Evolutionary conservation across 2,329 filamentous ascomycete species (phyloP).

Genomic region (Beauveria brongniartii): DNA sequence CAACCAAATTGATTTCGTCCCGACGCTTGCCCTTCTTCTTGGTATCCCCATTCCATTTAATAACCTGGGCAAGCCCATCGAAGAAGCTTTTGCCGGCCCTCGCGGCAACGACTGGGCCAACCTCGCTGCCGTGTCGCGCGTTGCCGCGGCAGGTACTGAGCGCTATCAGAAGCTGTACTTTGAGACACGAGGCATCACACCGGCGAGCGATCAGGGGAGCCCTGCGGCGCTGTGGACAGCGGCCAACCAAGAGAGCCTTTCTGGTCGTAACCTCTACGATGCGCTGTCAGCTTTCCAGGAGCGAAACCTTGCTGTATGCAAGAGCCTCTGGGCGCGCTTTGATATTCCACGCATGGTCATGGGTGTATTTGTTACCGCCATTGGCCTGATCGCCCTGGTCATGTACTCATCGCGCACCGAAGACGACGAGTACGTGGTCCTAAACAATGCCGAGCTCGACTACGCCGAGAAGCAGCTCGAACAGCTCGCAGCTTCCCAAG

Average conservation of each 20-base stretch:
- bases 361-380: slow-evolving; percentile 63
- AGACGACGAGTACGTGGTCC: slow-evolving; percentile 45
- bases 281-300: slow-evolving; percentile 68
- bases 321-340: slow-evolving; percentile 84
- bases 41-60: slow-evolving; percentile 95
- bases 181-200: slow-evolving; percentile 58
- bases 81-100: slow-evolving; percentile 77
- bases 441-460: slow-evolving; percentile 51
- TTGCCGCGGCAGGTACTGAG: slow-evolving; percentile 78
- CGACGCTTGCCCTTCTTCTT: slow-evolving; percentile 78
- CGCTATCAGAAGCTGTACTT: slow-evolving; percentile 84
- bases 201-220: slow-evolving; percentile 38
- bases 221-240: slow-evolving; percentile 38
- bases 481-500: slow-evolving; percentile 33
- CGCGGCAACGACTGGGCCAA: slow-evolving; percentile 66
- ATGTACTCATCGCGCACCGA: slow-evolving; percentile 60
- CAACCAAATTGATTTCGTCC: slow-evolving; percentile 89
- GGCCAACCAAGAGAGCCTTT: slow-evolving; percentile 34
- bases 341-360: slow-evolving; percentile 78
- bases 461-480: slow-evolving; percentile 46
- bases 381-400: slow-evolving; percentile 60
- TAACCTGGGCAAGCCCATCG: slow-evolving; percentile 85
- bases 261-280: slow-evolving; percentile 35
- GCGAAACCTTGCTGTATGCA: slow-evolving; percentile 71
- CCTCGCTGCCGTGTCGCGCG: slow-evolving; percentile 65